Evolutionary conservation across 2,329 filamentous ascomycete species (phyloP), one percentile per base, ranked within the genome.

Genomic region (Apiospora sp.): DNA sequence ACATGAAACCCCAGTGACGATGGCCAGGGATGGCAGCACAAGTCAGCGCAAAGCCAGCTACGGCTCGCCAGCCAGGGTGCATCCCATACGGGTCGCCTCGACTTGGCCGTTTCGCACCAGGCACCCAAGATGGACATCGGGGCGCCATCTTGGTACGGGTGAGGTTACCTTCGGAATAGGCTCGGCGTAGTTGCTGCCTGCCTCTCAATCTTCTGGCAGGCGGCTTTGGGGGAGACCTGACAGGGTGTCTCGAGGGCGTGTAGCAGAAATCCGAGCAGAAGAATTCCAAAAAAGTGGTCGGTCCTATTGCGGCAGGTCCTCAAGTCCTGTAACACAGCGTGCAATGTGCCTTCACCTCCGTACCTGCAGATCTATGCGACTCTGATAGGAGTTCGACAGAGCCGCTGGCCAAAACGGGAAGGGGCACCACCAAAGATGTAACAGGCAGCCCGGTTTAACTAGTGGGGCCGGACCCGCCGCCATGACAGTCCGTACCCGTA

Each of bases 81-180:
- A 64, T 64, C 58, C 58, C 58, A 64, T 64, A 64, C 58, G 58
- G 58, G 58, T 64, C 58, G 58, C 58, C 19, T 64, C 58, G 58
- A 64, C 58, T 64, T 64, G 58, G 58, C 19, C 58, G 58, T 64
- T 64, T 64, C 58, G 34, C 34, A 64, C 30, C 58, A 64, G 12
- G 22, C 7, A 37, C 54, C 54, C 54, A 61, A 61, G 54, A 61
- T 61, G 54, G 54, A 34, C 54, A 37, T 37, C 54, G 19, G 54
- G 54, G 30, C 30, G 30, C 51, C 27, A 37, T 37, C 30, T 61
- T 34, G 54, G 54, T 61, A 61, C 54, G 54, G 16, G 30, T 37
- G 54, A 61, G 54, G 54, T 61, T 61, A 61, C 54, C 54, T 37
- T 61, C 54, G 54, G 54, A 37, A 61, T 34, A 61, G 30, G 16